Evolutionary conservation across 306 rosid genomes (phyloP).

Genomic region (Cicer yamashitae): DNA sequence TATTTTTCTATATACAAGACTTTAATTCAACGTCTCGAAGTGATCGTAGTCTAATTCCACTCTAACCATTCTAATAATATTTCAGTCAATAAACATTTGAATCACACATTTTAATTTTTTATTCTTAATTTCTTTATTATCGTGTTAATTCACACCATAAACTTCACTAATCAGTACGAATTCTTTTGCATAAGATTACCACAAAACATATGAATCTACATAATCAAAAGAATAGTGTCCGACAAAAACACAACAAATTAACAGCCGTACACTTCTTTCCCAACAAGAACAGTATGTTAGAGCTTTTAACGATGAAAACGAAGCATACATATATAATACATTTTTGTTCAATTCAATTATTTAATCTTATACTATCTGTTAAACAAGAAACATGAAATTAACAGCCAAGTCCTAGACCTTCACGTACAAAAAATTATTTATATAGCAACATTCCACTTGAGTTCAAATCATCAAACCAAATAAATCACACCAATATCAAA

Average conservation of each 20-base stretch:
- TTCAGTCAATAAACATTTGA: too few relatives aligned
- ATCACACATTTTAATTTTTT: too few relatives aligned
- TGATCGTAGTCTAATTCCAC: too few relatives aligned
- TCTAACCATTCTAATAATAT: too few relatives aligned
- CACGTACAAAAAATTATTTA: constrained; percentile 36
- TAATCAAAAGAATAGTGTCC: neutral
- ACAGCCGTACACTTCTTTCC: neutral
- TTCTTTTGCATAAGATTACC: too few relatives aligned
- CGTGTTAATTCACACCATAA: too few relatives aligned
- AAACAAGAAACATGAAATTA: constrained; percentile 34
- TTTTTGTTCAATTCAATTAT: neutral
- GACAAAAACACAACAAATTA: neutral
- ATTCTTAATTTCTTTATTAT: too few relatives aligned
- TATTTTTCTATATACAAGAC: too few relatives aligned
- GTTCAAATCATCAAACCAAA: constrained; percentile 31
- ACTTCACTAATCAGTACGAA: too few relatives aligned
- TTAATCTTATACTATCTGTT: neutral
- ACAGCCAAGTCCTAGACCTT: constrained; percentile 31
- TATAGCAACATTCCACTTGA: constrained; percentile 10
- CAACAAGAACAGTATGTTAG: constrained; percentile 7
- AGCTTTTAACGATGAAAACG: constrained; percentile 36
- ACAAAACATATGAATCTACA: neutral
- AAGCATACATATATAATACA: constrained; percentile 21
- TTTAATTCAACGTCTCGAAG: too few relatives aligned
- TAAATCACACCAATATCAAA: neutral